Evolutionary conservation across 345 rosid genomes (phyloP).

Genomic region (Odontarrhena argentea): DNA sequence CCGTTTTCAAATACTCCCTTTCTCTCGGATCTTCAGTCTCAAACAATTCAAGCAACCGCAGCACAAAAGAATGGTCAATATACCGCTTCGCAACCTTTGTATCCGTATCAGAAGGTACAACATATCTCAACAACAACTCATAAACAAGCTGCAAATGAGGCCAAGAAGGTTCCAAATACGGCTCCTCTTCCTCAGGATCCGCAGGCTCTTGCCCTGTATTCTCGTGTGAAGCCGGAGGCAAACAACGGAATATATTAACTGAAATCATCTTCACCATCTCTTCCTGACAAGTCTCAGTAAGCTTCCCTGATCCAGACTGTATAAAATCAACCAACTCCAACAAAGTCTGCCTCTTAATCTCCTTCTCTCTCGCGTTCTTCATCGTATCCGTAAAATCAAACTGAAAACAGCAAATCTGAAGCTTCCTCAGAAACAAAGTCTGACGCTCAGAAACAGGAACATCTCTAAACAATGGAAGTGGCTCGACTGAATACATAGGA

Average conservation of each 20-base stretch:
- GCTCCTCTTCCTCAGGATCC: constrained; percentile 89
- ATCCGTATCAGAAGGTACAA: constrained; percentile 78
- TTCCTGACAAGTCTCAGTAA: constrained; percentile 72
- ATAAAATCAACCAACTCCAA: constrained; percentile 77
- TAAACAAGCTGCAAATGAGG: constrained; percentile 88
- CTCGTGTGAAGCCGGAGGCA: constrained; percentile 79
- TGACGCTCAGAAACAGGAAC: constrained; percentile 66
- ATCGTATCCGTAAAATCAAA: constrained; percentile 68
- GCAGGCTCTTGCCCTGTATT: constrained; percentile 72
- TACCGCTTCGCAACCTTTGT: constrained; percentile 78
- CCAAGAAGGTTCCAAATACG: constrained; percentile 84
- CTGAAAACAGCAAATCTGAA: constrained; percentile 76
- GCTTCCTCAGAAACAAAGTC: constrained; percentile 60
- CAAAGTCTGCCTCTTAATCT: constrained; percentile 77
- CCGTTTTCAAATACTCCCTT: constrained; percentile 80
- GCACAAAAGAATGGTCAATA: constrained; percentile 75
- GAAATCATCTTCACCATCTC: constrained; percentile 80
- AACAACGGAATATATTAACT: constrained; percentile 63
- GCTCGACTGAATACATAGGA: constrained; percentile 64
- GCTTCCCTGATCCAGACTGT: constrained; percentile 73
- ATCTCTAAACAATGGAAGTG: constrained; percentile 68
- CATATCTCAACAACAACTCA: constrained; percentile 71
- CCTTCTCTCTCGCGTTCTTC: constrained; percentile 69
- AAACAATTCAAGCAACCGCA: constrained; percentile 76
- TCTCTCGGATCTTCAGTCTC: constrained; percentile 86